A percentile compares a stretch with the other conserved stretches of the same genome.
These are phyloP conservation scores for Phialophora tarda DNA, from an alignment of 2,329 filamentous ascomycete genomes.

Conservation along the genomic window DNA sequence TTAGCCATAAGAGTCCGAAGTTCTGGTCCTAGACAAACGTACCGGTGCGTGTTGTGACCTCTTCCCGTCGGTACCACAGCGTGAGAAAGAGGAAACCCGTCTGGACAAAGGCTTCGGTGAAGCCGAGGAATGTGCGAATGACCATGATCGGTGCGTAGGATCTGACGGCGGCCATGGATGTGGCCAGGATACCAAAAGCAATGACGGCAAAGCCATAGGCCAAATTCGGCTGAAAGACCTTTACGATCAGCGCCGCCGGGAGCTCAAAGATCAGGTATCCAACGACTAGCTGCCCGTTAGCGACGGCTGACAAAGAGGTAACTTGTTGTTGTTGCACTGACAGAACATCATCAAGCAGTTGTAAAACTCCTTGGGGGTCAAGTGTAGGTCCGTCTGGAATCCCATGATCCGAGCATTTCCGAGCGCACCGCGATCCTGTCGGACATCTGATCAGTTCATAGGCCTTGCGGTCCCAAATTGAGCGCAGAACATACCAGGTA, in stretches of 20 bases:
- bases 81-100: slow-evolving; percentile 14
- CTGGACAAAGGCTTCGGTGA: slow-evolving; percentile 23
- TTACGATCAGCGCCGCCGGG: slow-evolving; percentile 14
- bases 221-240: slow-evolving; percentile 15
- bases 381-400: slow-evolving; percentile 15
- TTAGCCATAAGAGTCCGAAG: neutral
- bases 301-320: neutral
- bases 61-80: slow-evolving; percentile 18
- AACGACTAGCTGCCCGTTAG: slow-evolving; percentile 15
- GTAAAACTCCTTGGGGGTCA: slow-evolving; percentile 19
- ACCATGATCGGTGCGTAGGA: slow-evolving; percentile 21
- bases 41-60: slow-evolving; percentile 13
- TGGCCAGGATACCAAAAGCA: slow-evolving; percentile 19
- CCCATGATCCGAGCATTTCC: slow-evolving; percentile 23
- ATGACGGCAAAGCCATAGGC: slow-evolving; percentile 19
- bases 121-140: slow-evolving; percentile 16
- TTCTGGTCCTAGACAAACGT: neutral
- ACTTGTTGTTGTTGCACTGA: neutral
- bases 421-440: slow-evolving; percentile 18
- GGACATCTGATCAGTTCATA: neutral
- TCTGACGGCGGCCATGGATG: slow-evolving; percentile 13
- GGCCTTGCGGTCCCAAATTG: too few species aligned
- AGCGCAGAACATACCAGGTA: slow-evolving; percentile 11
- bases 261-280: slow-evolving; percentile 27
- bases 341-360: slow-evolving; percentile 30